Base-by-base conservation (phyloP, 2,329 filamentous ascomycete species). In the Venturia oleaginea region DNA sequence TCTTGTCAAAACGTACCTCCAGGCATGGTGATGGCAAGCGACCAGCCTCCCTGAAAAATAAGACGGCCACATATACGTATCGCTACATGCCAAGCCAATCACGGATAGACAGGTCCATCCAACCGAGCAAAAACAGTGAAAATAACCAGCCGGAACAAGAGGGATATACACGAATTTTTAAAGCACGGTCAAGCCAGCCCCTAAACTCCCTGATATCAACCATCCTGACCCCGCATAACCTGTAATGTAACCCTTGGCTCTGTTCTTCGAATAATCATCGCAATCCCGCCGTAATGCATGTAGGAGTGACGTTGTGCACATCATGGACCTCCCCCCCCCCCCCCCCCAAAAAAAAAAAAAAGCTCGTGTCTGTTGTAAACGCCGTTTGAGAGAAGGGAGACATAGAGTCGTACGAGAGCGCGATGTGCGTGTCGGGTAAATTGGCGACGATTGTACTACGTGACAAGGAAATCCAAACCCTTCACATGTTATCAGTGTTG, bases 141-240 rank as follows among this genome's bases (percentile, higher is more conserved):
- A n/a, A n/a, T n/a, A n/a, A n/a, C n/a, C n/a, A n/a, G n/a, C n/a
- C n/a, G n/a, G n/a, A n/a, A n/a, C 27, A n/a, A 57, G 6, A 57
- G 51, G 51, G 51, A 57, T 57, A 57, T 57, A 57, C 13, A 57
- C 51, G n/a, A n/a, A n/a, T n/a, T 46, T 57, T 57, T 34, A n/a
- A n/a, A 51, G 15, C 27, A 57, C 51, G 30, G n/a, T 57, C n/a
- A 2, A 57, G 10, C 27, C 15, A 34, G 6, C 27, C 51, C 30
- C 19, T 6, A 34, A 57, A 57, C 27, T 32, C 51, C 46, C 30
- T 15, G 30, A 5, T 34, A 57, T 22, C 15, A n/a, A 34, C 51
- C 30, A n/a, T 5, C 4, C 30, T n/a, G 43, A 48, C 22, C 46
- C 46, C 8, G 22, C 46, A 13, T 51, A 24, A 30, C 46, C 46